Conservation (phyloP, 306 rosid genomes). For the Hippophae gyantsensis region DNA sequence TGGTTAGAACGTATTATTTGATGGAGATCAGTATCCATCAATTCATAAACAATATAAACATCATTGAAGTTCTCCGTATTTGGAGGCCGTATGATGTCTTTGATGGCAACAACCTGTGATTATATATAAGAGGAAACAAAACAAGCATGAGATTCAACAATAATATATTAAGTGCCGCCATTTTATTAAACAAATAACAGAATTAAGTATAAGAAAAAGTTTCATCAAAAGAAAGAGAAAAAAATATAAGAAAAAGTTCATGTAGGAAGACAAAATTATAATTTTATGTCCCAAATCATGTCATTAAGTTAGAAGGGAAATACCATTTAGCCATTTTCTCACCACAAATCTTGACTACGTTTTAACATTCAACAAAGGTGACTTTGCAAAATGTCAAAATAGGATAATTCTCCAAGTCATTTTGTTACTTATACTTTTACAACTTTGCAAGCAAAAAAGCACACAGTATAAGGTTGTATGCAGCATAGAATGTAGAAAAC, state of each 20-base stretch:
- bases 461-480: too few species aligned
- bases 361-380: too few species aligned
- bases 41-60: slow-evolving; percentile 74
- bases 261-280: background rate
- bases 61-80: slow-evolving; percentile 84
- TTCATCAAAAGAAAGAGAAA: background rate
- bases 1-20: slow-evolving; percentile 88
- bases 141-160: slow-evolving; percentile 15
- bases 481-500: too few species aligned
- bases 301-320: too few species aligned
- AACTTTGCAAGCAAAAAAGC: too few species aligned
- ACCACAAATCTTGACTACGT: too few species aligned
- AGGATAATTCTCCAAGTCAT: too few species aligned
- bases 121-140: slow-evolving; percentile 14
- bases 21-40: slow-evolving; percentile 92
- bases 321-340: too few species aligned
- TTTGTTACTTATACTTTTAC: too few species aligned
- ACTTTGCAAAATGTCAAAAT: too few species aligned
- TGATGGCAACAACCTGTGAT: slow-evolving; percentile 64
- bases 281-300: too few species aligned
- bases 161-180: background rate
- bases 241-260: background rate
- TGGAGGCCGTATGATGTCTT: slow-evolving; percentile 88
- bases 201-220: background rate
- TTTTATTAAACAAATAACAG: background rate